A percentile compares a stretch with the other conserved stretches of the same genome.
Conservation (phyloP, 805 yeast species). For the Millerago galiae region DNA sequence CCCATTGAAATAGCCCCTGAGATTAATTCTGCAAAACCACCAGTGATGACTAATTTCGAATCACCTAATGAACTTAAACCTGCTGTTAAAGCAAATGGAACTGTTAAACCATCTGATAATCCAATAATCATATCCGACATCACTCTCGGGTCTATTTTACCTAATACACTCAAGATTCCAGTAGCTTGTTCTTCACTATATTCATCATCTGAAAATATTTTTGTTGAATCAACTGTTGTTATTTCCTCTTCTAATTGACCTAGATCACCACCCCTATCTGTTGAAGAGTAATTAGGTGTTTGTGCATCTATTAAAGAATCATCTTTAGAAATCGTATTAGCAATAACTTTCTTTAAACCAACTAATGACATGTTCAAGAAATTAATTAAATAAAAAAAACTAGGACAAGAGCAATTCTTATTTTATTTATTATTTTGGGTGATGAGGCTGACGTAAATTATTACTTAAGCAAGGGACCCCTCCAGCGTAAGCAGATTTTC, state of each 20-base stretch:
- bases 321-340: too few species aligned
- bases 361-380: too few species aligned
- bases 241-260: constrained; percentile 5
- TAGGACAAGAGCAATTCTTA: too few species aligned
- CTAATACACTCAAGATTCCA: constrained; percentile 24
- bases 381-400: too few species aligned
- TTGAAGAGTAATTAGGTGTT: constrained; percentile 11
- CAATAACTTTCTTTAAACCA: too few species aligned
- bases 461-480: neutral
- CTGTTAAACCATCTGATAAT: constrained; percentile 90
- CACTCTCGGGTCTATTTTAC: constrained; percentile 77
- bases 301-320: constrained; percentile 8
- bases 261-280: constrained; percentile 12
- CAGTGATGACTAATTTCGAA: constrained; percentile 86
- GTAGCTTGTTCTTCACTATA: constrained; percentile 5
- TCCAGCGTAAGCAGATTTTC: constrained; percentile 6
- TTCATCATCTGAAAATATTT: constrained; percentile 7
- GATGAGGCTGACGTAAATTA: neutral
- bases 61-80: constrained; percentile 90
- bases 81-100: constrained; percentile 98
- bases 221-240: constrained; percentile 2
- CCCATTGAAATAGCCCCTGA: constrained; percentile 99
- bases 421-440: neutral
- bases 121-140: constrained; percentile 94
- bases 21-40: constrained; percentile 96